A percentile compares a stretch with the other conserved stretches of the same genome.
phyloP scores from a whole-genome alignment of 1,284 basidiomycete genomes.

The Irpex sp. region DNA sequence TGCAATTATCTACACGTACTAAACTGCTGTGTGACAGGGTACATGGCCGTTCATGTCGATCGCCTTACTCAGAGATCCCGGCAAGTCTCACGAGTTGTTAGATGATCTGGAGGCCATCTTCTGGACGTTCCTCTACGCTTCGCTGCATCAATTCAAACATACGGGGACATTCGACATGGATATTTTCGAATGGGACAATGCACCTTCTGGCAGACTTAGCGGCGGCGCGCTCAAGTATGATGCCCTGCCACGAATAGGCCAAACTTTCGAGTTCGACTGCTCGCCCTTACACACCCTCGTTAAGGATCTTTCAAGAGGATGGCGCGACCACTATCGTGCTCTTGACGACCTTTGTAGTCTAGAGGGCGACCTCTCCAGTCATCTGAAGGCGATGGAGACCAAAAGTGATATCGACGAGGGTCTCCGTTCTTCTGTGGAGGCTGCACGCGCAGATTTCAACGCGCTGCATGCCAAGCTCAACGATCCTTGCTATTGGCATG shows the following conservation, averaged over 20 bases:
- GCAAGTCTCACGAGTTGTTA: slow-evolving; percentile 19
- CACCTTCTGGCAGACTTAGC: background rate
- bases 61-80: background rate
- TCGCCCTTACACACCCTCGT: too few relatives aligned
- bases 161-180: background rate
- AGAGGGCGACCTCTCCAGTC: too few relatives aligned
- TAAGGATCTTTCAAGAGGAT: too few relatives aligned
- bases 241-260: background rate
- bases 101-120: slow-evolving; percentile 35
- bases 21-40: background rate
- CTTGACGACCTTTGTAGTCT: too few relatives aligned
- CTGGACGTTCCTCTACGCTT: slow-evolving; percentile 21
- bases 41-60: slow-evolving; percentile 4
- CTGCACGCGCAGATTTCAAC: background rate
- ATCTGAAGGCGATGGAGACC: background rate
- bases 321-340: too few relatives aligned
- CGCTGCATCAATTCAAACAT: background rate
- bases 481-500: background rate
- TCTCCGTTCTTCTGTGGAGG: background rate
- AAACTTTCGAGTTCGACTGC: background rate
- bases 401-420: background rate
- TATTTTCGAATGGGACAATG: background rate
- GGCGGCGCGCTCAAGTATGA: background rate
- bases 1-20: background rate
- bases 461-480: background rate